Conservation (phyloP, 495 filamentous ascomycete species). For the Gamarada debralockiae region DNA sequence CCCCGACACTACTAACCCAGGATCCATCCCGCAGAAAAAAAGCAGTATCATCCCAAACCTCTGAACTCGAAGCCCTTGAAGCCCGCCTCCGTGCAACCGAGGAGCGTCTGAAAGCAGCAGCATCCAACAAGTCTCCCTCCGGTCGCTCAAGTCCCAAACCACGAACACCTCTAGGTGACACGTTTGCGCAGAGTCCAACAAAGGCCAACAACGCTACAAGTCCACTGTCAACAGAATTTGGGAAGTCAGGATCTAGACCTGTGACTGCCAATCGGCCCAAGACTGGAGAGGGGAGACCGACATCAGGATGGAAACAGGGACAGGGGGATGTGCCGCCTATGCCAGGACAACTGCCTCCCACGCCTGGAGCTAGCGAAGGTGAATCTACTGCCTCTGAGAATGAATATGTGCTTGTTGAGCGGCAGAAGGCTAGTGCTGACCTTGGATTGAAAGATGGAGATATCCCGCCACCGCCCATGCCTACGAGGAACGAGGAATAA, state of each 20-base stretch:
- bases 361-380: slow-evolving; percentile 56
- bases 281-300: slow-evolving; percentile 16
- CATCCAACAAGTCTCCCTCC: slow-evolving; percentile 3
- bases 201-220: slow-evolving; percentile 12
- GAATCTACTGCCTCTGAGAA: slow-evolving; percentile 31
- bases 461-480: not conserved
- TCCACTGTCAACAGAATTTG: slow-evolving; percentile 26
- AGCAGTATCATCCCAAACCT: slow-evolving; percentile 65
- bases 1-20: slow-evolving; percentile 17
- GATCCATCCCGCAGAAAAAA: slow-evolving; percentile 51
- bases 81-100: slow-evolving; percentile 81
- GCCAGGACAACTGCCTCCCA: slow-evolving; percentile 49
- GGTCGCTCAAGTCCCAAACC: slow-evolving; percentile 25
- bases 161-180: slow-evolving; percentile 29
- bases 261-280: slow-evolving; percentile 24
- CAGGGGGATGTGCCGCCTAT: slow-evolving; percentile 29
- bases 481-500: slow-evolving; percentile 2
- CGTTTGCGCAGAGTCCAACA: slow-evolving; percentile 22
- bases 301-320: slow-evolving; percentile 2
- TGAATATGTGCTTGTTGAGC: slow-evolving; percentile 23
- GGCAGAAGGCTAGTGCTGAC: slow-evolving; percentile 19
- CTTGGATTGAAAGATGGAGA: slow-evolving; percentile 19
- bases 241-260: slow-evolving; percentile 6
- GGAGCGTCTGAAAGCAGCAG: slow-evolving; percentile 40
- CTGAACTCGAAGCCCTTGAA: slow-evolving; percentile 83